A percentile compares a stretch with the other conserved stretches of the same genome.
These are phyloP conservation scores for Xylariaceae sp. DNA, from an alignment of 2,329 filamentous ascomycete genomes.

Conservation along the genomic window DNA sequence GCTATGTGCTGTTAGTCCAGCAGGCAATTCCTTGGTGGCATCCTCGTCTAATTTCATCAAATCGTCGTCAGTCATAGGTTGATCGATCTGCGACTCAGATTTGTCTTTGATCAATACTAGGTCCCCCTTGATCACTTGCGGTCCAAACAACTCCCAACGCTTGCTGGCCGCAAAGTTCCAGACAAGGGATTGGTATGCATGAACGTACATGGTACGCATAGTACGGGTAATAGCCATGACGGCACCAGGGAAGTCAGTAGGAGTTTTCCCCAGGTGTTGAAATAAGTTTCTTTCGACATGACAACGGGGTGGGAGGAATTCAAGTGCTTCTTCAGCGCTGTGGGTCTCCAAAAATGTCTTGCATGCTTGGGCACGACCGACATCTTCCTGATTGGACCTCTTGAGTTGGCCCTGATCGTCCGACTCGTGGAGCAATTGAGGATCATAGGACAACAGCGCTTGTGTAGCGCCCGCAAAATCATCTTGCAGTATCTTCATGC, in stretches of 20 bases:
- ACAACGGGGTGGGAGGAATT: slow-evolving; percentile 74
- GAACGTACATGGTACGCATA: slow-evolving; percentile 88
- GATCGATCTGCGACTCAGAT: slow-evolving; percentile 23
- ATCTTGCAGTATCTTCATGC: slow-evolving; percentile 75
- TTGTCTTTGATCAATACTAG: slow-evolving; percentile 59
- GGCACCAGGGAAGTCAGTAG: slow-evolving; percentile 73
- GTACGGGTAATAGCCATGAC: slow-evolving; percentile 76
- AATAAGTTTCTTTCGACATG: slow-evolving; percentile 76
- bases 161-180: slow-evolving; percentile 86
- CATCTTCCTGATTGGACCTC: slow-evolving; percentile 65
- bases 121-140: slow-evolving; percentile 76
- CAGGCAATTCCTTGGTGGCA: slow-evolving; percentile 44
- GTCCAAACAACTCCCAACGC: slow-evolving; percentile 73
- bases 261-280: slow-evolving; percentile 61
- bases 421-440: slow-evolving; percentile 53
- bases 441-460: slow-evolving; percentile 69
- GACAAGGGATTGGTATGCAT: slow-evolving; percentile 91
- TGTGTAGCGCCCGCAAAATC: slow-evolving; percentile 79
- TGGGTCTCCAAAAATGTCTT: slow-evolving; percentile 65
- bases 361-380: slow-evolving; percentile 73
- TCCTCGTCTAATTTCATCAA: slow-evolving; percentile 60
- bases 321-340: slow-evolving; percentile 56
- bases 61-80: slow-evolving; percentile 45
- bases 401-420: slow-evolving; percentile 35
- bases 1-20: slow-evolving; percentile 57